Evolutionary conservation across 129 eudicot genomes (phyloP).

Genomic region (Chrysanthemum seticuspe): DNA sequence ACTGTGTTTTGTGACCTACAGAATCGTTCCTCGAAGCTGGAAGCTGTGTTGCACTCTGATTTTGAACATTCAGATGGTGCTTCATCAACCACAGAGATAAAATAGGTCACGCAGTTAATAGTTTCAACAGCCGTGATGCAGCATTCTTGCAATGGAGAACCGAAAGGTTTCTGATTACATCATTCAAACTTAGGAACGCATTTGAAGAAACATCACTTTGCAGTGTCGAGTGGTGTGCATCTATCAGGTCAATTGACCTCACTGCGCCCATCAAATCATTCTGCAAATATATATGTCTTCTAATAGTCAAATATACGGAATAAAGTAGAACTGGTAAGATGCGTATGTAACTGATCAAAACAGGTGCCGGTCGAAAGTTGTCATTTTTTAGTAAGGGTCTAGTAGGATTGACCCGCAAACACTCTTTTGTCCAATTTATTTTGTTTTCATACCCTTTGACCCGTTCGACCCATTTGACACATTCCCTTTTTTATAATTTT

Average conservation of each 20-base stretch:
- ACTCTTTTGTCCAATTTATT: neutral
- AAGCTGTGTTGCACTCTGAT: too few species aligned
- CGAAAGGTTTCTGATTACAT: conserved; percentile 35
- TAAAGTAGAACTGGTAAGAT: neutral
- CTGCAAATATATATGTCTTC: conserved; percentile 22
- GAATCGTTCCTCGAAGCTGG: too few species aligned
- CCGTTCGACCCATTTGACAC: neutral
- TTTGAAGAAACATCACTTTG: conserved; percentile 34
- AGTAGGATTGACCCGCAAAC: neutral
- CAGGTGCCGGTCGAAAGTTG: neutral
- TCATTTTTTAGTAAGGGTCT: neutral
- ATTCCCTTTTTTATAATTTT: too few species aligned
- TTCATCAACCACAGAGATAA: conserved; percentile 19
- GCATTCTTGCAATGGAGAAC: conserved; percentile 37
- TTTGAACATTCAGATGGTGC: conserved; percentile 10
- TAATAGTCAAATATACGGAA: neutral
- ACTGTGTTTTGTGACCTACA: too few species aligned
- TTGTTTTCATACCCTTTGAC: neutral
- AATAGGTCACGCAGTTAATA: conserved; percentile 19
- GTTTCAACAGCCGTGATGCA: conserved; percentile 36
- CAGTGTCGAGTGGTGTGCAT: conserved; percentile 33
- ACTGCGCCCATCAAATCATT: conserved; percentile 32
- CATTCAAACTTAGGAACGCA: conserved; percentile 32
- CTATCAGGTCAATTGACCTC: conserved; percentile 39
- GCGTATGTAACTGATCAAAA: neutral